Percentiles rank a stretch among this genome's conserved stretches.
Conservation (phyloP, 352 stramenopile genomes). For the Pythium rishiriense region DNA sequence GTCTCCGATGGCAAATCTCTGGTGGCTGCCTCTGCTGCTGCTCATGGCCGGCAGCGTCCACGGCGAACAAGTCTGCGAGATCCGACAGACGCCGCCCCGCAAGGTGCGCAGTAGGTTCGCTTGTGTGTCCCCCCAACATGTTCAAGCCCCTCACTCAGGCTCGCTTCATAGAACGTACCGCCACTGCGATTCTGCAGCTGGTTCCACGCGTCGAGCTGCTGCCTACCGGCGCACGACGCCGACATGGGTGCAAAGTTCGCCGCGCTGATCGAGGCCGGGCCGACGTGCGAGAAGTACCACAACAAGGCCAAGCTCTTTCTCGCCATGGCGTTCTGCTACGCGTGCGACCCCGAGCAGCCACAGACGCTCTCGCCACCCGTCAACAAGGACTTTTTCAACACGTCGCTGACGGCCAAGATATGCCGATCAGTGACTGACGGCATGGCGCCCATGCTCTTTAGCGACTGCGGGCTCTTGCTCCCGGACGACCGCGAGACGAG, state of each 20-base stretch:
- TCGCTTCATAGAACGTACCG: slow-evolving; percentile 56
- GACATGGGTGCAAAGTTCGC: slow-evolving; percentile 64
- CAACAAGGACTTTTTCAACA: slow-evolving; percentile 61
- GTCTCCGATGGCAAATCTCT: too few relatives aligned
- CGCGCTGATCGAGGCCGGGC: slow-evolving; percentile 59
- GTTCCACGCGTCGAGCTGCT: slow-evolving; percentile 64
- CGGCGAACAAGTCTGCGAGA: slow-evolving; percentile 22
- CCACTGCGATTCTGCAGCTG: slow-evolving; percentile 79
- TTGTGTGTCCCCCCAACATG: not conserved
- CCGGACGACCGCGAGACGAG: slow-evolving; percentile 54
- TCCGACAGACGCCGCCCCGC: slow-evolving; percentile 19
- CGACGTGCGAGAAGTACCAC: slow-evolving; percentile 69
- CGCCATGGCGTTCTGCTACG: slow-evolving; percentile 33
- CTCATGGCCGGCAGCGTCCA: not conserved
- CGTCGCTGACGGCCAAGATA: slow-evolving; percentile 61
- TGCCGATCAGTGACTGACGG: slow-evolving; percentile 49
- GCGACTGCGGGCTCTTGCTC: slow-evolving; percentile 63
- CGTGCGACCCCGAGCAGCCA: slow-evolving; percentile 31
- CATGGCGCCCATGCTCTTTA: slow-evolving; percentile 51
- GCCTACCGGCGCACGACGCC: slow-evolving; percentile 60
- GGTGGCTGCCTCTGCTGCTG: slow-evolving; percentile 2
- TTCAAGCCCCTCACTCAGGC: too few relatives aligned
- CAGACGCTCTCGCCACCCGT: slow-evolving; percentile 36
- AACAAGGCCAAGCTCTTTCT: slow-evolving; percentile 62
- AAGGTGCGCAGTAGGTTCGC: slow-evolving; percentile 9